These are phyloP conservation scores for Darksidea phi DNA, from an alignment of 495 filamentous ascomycete genomes.

Conservation along the genomic window DNA sequence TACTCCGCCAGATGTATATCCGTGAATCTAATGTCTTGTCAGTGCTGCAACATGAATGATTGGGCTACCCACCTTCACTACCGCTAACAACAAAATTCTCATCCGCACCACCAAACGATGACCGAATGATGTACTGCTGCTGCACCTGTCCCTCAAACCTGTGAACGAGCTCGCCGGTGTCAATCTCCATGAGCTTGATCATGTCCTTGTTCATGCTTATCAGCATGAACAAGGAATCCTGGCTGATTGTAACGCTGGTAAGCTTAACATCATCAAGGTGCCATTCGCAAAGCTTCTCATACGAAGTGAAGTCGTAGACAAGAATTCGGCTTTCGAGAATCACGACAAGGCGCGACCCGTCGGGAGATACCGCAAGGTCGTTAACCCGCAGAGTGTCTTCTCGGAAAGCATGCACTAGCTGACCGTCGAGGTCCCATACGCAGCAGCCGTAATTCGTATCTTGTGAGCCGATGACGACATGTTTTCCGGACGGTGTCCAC, in stretches of 20 bases:
- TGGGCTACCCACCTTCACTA: conserved; percentile 68
- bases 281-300: conserved; percentile 71
- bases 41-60: neutral
- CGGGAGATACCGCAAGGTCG: conserved; percentile 76
- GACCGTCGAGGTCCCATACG: conserved; percentile 64
- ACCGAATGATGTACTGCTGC: conserved; percentile 72
- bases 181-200: conserved; percentile 73
- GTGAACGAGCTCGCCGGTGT: conserved; percentile 67
- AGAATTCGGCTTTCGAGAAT: conserved; percentile 70
- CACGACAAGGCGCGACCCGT: conserved; percentile 74
- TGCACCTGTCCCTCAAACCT: conserved; percentile 72
- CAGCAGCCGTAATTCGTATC: conserved; percentile 65
- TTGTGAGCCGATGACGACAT: conserved; percentile 78
- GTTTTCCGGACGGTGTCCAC: conserved; percentile 77
- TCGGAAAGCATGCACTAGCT: conserved; percentile 58
- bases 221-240: conserved; percentile 75
- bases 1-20: conserved; percentile 86
- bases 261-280: conserved; percentile 59
- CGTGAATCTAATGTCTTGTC: conserved; percentile 56
- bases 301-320: conserved; percentile 76
- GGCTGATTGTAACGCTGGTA: conserved; percentile 77
- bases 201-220: conserved; percentile 75
- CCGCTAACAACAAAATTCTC: conserved; percentile 90
- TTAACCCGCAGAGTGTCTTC: conserved; percentile 71
- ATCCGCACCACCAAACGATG: conserved; percentile 79